Conservation (phyloP, 2,329 filamentous ascomycete genomes). For the Aureobasidium sp. region DNA sequence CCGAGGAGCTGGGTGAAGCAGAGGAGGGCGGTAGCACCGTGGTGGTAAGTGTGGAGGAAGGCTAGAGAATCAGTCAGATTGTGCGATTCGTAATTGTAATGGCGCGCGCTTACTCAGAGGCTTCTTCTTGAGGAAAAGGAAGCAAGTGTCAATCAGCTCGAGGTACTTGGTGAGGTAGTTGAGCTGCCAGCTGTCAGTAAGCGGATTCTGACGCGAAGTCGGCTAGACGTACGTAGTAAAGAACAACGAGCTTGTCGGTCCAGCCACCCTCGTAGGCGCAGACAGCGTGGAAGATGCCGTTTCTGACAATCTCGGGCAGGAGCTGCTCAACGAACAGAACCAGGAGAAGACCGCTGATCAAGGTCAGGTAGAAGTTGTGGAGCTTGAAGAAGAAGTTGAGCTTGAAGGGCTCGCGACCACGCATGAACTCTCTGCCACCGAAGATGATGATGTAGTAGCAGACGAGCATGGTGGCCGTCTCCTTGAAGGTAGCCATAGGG, state of each 20-base stretch:
- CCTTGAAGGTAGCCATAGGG: constrained; percentile 80
- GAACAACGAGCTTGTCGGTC: constrained; percentile 84
- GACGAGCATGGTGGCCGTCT: constrained; percentile 70
- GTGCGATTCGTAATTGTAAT: background rate
- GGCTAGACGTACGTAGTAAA: constrained; percentile 82
- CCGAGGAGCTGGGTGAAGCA: constrained; percentile 97
- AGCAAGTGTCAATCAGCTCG: constrained; percentile 89
- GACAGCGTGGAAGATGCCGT: constrained; percentile 83
- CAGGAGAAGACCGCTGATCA: constrained; percentile 71
- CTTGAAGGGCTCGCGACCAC: constrained; percentile 74
- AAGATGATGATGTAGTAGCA: constrained; percentile 93
- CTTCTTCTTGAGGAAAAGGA: constrained; percentile 99
- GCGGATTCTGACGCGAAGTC: background rate
- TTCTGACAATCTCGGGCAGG: constrained; percentile 67
- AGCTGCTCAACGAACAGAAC: constrained; percentile 87
- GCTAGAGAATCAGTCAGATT: constrained; percentile 30
- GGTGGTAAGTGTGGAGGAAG: constrained; percentile 99
- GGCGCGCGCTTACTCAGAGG: constrained; percentile 58
- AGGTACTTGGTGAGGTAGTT: constrained; percentile 99
- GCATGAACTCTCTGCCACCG: constrained; percentile 86
- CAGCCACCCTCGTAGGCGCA: constrained; percentile 76
- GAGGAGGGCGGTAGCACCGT: constrained; percentile 89
- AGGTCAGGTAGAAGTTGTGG: constrained; percentile 91
- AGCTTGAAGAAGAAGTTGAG: constrained; percentile 85
- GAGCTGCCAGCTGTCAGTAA: constrained; percentile 48